A percentile compares a stretch with the other conserved stretches of the same genome.
These are phyloP conservation scores for Salix arbutifolia DNA, from an alignment of 345 rosid species.

Conservation along the genomic window DNA sequence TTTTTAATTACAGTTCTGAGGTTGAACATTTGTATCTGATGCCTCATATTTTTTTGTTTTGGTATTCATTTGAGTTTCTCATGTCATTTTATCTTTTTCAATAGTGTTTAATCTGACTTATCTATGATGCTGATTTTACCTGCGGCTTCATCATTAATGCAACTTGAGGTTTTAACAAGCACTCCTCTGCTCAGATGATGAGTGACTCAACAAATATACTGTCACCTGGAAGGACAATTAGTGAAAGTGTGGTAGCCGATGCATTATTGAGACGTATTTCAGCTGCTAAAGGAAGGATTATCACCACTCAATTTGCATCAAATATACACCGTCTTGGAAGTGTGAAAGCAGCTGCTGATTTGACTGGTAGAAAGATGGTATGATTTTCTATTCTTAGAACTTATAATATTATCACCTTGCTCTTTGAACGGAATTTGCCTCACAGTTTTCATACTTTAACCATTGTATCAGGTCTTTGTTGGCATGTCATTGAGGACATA, in stretches of 20 bases:
- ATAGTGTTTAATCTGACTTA: not conserved
- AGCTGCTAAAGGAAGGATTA: conserved; percentile 84
- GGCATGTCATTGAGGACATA: conserved; percentile 98
- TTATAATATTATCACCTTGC: not conserved
- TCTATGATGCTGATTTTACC: not conserved
- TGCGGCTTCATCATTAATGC: not conserved
- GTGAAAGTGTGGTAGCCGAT: conserved; percentile 83
- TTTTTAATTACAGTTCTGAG: not conserved
- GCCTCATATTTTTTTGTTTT: not conserved
- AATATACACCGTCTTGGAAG: conserved; percentile 97
- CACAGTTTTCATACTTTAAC: conserved; percentile 4
- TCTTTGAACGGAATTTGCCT: not conserved
- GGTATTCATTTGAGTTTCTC: not conserved
- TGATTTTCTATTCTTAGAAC: conserved; percentile 11
- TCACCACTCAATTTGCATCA: conserved; percentile 96
- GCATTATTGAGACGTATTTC: conserved; percentile 72
- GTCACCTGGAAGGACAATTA: conserved; percentile 91
- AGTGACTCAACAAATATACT: conserved; percentile 95
- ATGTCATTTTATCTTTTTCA: not conserved
- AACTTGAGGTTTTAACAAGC: conserved; percentile 8
- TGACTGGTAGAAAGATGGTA: conserved; percentile 87
- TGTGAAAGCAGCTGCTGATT: conserved; percentile 94
- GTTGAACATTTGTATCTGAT: not conserved
- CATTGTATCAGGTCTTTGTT: conserved; percentile 63
- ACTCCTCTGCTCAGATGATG: conserved; percentile 67